Base-by-base conservation (phyloP, 2,329 filamentous ascomycete species). In the Ophiostoma perfectum region DNA sequence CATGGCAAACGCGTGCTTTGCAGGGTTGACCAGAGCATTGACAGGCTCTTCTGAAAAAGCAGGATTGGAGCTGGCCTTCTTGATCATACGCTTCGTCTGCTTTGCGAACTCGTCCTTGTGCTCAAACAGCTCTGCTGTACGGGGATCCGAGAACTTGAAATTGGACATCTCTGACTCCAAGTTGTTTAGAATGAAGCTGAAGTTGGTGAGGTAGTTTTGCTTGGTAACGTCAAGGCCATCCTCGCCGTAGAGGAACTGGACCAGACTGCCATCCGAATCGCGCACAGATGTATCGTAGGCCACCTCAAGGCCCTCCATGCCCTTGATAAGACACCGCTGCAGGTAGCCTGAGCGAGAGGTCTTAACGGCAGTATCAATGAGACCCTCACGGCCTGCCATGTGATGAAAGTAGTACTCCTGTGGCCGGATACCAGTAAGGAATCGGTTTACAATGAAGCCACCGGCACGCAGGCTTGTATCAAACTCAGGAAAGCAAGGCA, bases 401-500 rank as follows among this genome's bases (percentile, higher is more conserved):
- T 96, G 93, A 85, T 99, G 95, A 83, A 99, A 99, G 78, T 94
- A 99, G 78, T 97, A 99, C 77, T 99, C 96, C 75, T 99, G 95
- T 4, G 95, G 95, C 67, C 94, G 88, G 71, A 99, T 95, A 70
- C 95, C 95, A 38, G 96, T 99, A 83, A 99, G 90, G 86, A 99
- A 99, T 77, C 95, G 92, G 75, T 96, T 92, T 65, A 91, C 90
- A 72, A 99, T 91, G 79, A 96, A 99, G 18, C 95, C 95, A 74
- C 93, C 93, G 66, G 95, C 95, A 73, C 93, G 86, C 6, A 96
- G 86, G 73, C 93, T 88, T 0, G 93, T 94, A 74, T 99, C 95
- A 75, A 90, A 98, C 0, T 93, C 91, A 75, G 88, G 90, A 81
- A 98, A 99, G 75, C 93, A 97, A 5, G 95, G 95, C 69, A 99